Conservation (phyloP, 164 flowering plant genomes). For the Warburgia ugandensis region DNA sequence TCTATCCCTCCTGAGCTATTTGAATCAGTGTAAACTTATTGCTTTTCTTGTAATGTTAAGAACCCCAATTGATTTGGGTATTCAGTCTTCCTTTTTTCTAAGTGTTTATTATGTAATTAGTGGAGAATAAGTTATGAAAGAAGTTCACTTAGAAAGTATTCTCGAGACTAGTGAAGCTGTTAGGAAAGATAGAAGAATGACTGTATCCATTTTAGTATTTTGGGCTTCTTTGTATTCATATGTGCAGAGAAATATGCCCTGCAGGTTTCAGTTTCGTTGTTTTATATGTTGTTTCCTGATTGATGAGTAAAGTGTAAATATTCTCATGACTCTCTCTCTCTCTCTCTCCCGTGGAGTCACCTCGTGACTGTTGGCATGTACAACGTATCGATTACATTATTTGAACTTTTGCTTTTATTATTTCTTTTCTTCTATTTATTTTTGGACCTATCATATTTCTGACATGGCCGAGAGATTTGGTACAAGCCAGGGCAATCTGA, state of each 20-base stretch:
- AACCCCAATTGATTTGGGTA: not conserved
- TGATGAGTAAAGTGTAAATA: constrained; percentile 25
- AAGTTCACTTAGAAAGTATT: not conserved
- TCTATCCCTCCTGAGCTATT: constrained; percentile 94
- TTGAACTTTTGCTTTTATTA: constrained; percentile 8
- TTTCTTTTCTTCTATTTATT: constrained; percentile 13
- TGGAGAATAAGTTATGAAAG: not conserved
- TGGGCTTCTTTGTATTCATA: constrained; percentile 11
- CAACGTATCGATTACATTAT: constrained; percentile 17
- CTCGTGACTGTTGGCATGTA: constrained; percentile 35
- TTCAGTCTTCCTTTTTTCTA: not conserved
- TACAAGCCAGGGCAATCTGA: not conserved
- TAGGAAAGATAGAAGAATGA: not conserved
- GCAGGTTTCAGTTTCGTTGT: constrained; percentile 34
- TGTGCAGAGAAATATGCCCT: constrained; percentile 27
- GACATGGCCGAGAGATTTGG: not conserved
- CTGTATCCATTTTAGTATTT: not conserved
- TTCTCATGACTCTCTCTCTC: constrained; percentile 19
- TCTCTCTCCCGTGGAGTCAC: constrained; percentile 16
- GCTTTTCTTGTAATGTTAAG: too few relatives aligned
- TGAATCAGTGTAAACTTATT: not conserved
- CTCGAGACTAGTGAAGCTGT: not conserved
- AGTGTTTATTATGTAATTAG: not conserved
- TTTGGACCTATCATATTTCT: not conserved
- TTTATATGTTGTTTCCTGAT: constrained; percentile 33